Evolutionary conservation across 2,329 filamentous ascomycete species (phyloP).

Genomic region (Raffaelea ambrosiae): DNA sequence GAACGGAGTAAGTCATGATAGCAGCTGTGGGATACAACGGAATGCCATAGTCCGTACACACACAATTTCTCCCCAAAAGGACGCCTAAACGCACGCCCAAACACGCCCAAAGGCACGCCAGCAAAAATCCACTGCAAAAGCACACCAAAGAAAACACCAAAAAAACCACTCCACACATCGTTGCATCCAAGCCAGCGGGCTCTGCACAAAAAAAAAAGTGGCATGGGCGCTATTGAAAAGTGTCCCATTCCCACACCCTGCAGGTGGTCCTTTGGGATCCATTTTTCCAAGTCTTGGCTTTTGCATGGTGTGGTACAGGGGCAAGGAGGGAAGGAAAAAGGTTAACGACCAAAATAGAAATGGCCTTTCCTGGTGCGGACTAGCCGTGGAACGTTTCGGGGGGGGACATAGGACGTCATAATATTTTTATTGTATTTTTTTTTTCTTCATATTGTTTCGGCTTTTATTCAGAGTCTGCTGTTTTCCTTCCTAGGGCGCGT

Average conservation of each 20-base stretch:
- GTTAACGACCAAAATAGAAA: conserved; percentile 15
- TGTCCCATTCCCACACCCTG: background rate
- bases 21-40: too few relatives aligned
- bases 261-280: background rate
- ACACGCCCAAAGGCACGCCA: background rate
- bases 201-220: background rate
- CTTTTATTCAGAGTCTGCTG: background rate
- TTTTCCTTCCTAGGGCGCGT: background rate
- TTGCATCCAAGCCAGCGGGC: background rate
- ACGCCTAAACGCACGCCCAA: too few relatives aligned
- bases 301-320: conserved; percentile 4
- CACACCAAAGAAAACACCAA: background rate
- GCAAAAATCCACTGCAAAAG: background rate
- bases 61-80: too few relatives aligned
- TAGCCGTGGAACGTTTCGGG: conserved; percentile 2
- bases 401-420: conserved; percentile 6
- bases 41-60: too few relatives aligned
- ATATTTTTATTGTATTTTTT: background rate
- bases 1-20: too few relatives aligned
- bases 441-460: background rate
- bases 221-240: background rate
- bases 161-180: background rate
- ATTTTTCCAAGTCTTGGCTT: background rate
- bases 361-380: background rate
- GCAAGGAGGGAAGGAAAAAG: conserved; percentile 8